phyloP scores from a whole-genome alignment of 192 early-diverging fungal genomes.

The Entomortierella chlamydospora region DNA sequence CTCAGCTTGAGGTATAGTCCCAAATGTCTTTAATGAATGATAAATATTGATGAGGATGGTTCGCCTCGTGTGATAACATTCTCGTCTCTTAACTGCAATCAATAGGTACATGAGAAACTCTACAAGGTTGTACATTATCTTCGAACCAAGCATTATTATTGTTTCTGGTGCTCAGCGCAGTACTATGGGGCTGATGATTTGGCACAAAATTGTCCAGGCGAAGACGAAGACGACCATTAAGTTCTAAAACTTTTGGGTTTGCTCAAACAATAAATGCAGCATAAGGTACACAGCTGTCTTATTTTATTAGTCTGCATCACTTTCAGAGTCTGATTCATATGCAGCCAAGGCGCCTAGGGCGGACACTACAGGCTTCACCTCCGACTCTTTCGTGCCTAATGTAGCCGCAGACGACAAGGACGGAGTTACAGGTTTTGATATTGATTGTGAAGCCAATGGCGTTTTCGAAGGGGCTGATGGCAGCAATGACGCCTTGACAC shows the following conservation, averaged over 20 bases:
- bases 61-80: too few relatives aligned
- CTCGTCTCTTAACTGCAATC: not conserved
- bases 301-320: constrained; percentile 41
- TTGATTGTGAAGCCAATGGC: not conserved
- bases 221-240: constrained; percentile 69
- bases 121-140: constrained; percentile 61
- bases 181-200: constrained; percentile 68
- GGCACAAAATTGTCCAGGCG: constrained; percentile 68
- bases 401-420: not conserved
- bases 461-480: constrained; percentile 19
- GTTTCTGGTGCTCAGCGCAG: constrained; percentile 74
- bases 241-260: not conserved
- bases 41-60: too few relatives aligned
- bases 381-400: not conserved
- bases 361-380: constrained; percentile 12
- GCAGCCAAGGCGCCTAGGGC: constrained; percentile 54
- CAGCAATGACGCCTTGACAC: constrained; percentile 45
- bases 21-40: too few relatives aligned
- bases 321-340: constrained; percentile 60
- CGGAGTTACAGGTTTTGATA: constrained; percentile 1
- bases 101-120: constrained; percentile 63
- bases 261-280: not conserved
- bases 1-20: constrained; percentile 19
- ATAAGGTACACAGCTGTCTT: not conserved
- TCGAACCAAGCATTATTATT: constrained; percentile 67